These are phyloP conservation scores for Verticillium nubilum DNA, from an alignment of 2,329 filamentous ascomycete genomes.

Conservation along the genomic window DNA sequence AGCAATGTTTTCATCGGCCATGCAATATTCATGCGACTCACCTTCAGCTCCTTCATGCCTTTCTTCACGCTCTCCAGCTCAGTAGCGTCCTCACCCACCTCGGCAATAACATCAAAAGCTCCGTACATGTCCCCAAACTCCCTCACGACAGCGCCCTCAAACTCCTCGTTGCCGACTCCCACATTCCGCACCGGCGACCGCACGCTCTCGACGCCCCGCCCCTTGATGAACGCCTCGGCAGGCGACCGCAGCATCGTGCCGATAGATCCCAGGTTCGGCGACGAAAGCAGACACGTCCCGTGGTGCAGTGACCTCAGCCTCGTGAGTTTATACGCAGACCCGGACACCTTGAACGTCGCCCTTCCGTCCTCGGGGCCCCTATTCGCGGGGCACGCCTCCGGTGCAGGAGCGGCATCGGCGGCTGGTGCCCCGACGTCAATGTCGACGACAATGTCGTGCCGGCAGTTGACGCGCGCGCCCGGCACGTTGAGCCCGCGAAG, in stretches of 20 bases:
- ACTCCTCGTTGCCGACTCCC: constrained; percentile 41
- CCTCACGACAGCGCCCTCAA: constrained; percentile 50
- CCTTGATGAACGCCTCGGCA: constrained; percentile 68
- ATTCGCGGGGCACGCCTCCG: neutral
- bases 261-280: constrained; percentile 67
- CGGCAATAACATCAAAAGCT: constrained; percentile 22
- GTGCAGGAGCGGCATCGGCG: constrained; percentile 1
- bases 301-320: constrained; percentile 79
- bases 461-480: constrained; percentile 71
- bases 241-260: constrained; percentile 71
- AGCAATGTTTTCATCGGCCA: neutral
- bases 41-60: constrained; percentile 58
- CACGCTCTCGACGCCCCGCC: constrained; percentile 86
- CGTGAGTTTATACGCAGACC: constrained; percentile 92
- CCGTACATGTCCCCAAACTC: constrained; percentile 68
- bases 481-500: constrained; percentile 54
- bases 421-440: constrained; percentile 11
- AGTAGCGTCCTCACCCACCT: constrained; percentile 41
- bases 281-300: constrained; percentile 79
- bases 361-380: neutral
- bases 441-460: constrained; percentile 88
- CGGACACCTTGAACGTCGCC: constrained; percentile 71
- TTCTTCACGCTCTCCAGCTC: constrained; percentile 48
- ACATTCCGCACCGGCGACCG: constrained; percentile 81
- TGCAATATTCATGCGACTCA: constrained; percentile 30